phyloP scores from a whole-genome alignment of 2,329 filamentous ascomycete species.

The Pseudopithomyces chartarum region DNA sequence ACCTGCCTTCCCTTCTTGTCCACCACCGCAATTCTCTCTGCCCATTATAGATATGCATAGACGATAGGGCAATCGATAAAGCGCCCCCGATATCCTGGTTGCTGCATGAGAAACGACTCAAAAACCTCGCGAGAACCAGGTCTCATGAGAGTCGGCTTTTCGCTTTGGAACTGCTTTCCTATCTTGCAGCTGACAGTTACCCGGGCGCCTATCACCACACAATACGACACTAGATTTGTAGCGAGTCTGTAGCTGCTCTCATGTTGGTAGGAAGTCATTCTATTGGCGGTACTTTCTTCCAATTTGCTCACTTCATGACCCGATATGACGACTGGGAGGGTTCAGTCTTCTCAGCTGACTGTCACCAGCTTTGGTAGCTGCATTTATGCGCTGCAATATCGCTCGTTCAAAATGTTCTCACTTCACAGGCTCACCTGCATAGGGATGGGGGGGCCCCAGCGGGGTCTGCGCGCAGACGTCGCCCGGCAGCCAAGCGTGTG shows the following conservation, averaged over 20 bases:
- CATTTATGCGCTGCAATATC: too few relatives aligned
- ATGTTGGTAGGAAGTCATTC: neutral
- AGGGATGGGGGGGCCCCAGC: too few relatives aligned
- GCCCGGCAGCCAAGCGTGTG: too few relatives aligned
- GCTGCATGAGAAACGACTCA: neutral
- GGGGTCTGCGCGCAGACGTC: too few relatives aligned
- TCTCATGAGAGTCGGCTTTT: neutral
- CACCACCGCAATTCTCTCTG: neutral
- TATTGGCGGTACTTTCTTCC: neutral
- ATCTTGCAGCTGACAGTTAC: slow-evolving; percentile 3
- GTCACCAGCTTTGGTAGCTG: too few relatives aligned
- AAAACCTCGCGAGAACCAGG: too few relatives aligned
- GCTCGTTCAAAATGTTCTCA: too few relatives aligned
- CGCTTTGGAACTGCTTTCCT: slow-evolving; percentile 5
- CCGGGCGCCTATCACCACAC: neutral
- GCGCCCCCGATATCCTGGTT: neutral
- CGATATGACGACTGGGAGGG: too few relatives aligned
- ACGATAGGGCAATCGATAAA: neutral
- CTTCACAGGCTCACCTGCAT: too few relatives aligned
- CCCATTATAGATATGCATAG: neutral
- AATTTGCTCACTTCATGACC: too few relatives aligned
- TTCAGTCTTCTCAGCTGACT: too few relatives aligned
- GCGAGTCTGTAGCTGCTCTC: neutral
- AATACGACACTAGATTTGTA: neutral
- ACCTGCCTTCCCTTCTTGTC: neutral